These are phyloP conservation scores for Anastatica hierochuntica DNA, from an alignment of 345 rosid species.

Conservation along the genomic window DNA sequence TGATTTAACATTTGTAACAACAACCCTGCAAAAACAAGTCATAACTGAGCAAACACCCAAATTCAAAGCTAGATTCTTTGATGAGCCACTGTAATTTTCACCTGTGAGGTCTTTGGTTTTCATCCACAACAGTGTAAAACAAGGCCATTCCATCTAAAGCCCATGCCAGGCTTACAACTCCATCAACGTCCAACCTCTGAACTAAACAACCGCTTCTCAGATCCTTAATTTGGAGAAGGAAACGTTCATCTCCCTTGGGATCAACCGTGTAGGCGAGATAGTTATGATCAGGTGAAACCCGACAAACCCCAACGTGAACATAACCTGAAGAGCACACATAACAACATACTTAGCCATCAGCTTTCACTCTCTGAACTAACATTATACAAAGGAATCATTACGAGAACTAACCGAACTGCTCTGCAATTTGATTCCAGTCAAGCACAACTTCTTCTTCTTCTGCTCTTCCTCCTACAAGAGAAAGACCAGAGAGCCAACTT, in stretches of 20 bases:
- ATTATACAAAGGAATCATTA: background rate
- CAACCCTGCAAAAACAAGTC: conserved; percentile 42
- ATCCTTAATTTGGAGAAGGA: conserved; percentile 72
- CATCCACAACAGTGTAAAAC: conserved; percentile 59
- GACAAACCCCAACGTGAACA: conserved; percentile 77
- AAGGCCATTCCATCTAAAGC: conserved; percentile 61
- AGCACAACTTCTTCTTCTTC: conserved; percentile 64
- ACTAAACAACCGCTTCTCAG: conserved; percentile 40
- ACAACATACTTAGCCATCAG: background rate
- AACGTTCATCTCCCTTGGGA: conserved; percentile 54
- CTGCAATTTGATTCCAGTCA: conserved; percentile 85
- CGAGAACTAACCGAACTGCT: conserved; percentile 47
- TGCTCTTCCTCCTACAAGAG: conserved; percentile 15
- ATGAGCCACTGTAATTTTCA: conserved; percentile 18
- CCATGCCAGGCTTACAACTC: conserved; percentile 90
- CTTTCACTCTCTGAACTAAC: background rate
- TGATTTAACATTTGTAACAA: conserved; percentile 45
- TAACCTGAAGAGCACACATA: conserved; percentile 39
- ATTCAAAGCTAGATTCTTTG: background rate
- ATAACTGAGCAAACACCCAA: conserved; percentile 9
- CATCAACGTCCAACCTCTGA: conserved; percentile 39
- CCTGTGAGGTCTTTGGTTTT: conserved; percentile 74
- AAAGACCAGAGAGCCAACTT: conserved; percentile 34
- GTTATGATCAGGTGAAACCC: conserved; percentile 79
- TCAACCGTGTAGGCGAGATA: conserved; percentile 82